Evolutionary conservation across 352 stramenopile species (phyloP).

Genomic region (Phytopythium vexans): DNA sequence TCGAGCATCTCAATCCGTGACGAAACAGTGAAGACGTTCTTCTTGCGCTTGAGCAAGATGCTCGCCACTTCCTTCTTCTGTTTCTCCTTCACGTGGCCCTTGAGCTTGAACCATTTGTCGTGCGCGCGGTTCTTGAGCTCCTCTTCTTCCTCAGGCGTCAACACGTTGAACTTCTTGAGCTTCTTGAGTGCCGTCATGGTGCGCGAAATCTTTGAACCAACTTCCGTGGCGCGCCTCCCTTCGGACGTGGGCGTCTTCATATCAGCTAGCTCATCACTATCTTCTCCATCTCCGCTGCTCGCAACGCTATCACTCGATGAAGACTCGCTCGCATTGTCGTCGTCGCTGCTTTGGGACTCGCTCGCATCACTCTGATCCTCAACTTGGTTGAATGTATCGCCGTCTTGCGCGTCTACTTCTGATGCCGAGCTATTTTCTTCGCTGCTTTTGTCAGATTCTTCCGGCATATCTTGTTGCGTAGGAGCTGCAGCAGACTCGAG

Average conservation of each 20-base stretch:
- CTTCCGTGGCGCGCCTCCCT: conserved; percentile 9
- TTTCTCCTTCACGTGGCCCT: conserved; percentile 73
- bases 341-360: background rate
- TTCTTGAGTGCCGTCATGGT: conserved; percentile 68
- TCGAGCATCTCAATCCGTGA: conserved; percentile 69
- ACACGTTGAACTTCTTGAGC: conserved; percentile 55
- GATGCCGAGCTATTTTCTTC: conserved; percentile 12
- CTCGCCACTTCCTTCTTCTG: conserved; percentile 74
- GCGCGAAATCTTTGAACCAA: conserved; percentile 43
- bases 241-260: background rate
- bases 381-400: background rate
- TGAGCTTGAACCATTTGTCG: conserved; percentile 69
- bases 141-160: conserved; percentile 52
- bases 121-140: conserved; percentile 61
- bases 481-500: background rate
- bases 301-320: background rate
- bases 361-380: conserved; percentile 9
- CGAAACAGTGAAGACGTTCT: conserved; percentile 77
- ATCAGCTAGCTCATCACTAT: background rate
- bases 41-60: conserved; percentile 76
- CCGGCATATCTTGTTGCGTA: background rate
- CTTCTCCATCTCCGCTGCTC: background rate
- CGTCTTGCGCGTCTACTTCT: conserved; percentile 6
- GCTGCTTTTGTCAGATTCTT: conserved; percentile 4
- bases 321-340: background rate